Evolutionary conservation across 768 basidiomycete species (phyloP), one percentile per base, ranked within the genome.

Genomic region (Amanita thiersii): DNA sequence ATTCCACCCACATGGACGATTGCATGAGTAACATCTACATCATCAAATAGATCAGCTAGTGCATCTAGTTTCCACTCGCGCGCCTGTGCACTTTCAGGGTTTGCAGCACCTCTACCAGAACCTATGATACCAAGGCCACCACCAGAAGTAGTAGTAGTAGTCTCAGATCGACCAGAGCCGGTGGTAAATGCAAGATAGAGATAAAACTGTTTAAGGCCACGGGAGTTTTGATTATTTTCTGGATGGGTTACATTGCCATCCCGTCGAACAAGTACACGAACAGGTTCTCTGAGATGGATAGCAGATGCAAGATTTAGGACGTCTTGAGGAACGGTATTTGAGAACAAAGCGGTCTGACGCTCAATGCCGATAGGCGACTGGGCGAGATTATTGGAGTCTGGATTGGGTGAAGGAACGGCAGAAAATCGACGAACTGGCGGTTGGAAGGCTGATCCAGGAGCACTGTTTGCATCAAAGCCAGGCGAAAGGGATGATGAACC

Each of bases 301-400:
- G 86, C 80, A 40, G 88, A 80, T 1, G 92, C 92, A 30, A 99
- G 81, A 58, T 93, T 97, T 48, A 99, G 76, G 8, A 99, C 96
- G 56, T 99, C 96, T 57, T 94, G 91, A 11, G 91, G 94, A 12
- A 96, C 93, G 2, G 96, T 99, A 59, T 98, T 98, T 26, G 91
- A 94, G 63, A 97, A 97, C n/a, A 90, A 69, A 5, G 87, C 89
- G 3, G 89, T 90, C 60, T 93, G 91, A 18, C 92, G 81, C 50
- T 93, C 90, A 29, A 43, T 30, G n/a, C n/a, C n/a, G 35, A 84
- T 72, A 1, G 56, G 47, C 32, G 53, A 59, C 53, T 55, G 23
- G 55, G 52, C 35, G 14, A 44, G 40, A 18, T 49, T 31, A 18
- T 50, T 48, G 15, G 52, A 28, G 18, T 66, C 61, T 15, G 65